Conservation (phyloP, 1,284 basidiomycete genomes). For the Violaceomyces palustris region DNA sequence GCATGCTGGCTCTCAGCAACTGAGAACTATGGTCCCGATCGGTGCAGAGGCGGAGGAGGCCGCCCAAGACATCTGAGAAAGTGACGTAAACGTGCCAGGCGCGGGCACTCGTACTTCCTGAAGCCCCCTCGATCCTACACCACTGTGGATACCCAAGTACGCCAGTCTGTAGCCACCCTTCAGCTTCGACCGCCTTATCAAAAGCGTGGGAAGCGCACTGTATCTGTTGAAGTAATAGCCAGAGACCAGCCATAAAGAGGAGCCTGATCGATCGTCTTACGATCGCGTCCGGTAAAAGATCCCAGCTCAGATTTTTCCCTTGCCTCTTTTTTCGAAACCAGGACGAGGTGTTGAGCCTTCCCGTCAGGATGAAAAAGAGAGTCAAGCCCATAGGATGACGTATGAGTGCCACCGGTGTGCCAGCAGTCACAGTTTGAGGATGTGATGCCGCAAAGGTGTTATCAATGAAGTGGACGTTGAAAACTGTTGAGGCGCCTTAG, state of each 20-base stretch:
- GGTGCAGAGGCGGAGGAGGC: constrained; percentile 53
- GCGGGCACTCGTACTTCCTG: constrained; percentile 23
- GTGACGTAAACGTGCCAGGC: constrained; percentile 18
- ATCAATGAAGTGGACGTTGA: constrained; percentile 54
- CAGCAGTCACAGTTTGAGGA: constrained; percentile 50
- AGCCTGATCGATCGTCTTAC: constrained; percentile 54
- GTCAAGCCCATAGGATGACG: constrained; percentile 16
- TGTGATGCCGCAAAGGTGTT: constrained; percentile 51
- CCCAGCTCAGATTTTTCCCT: constrained; percentile 48
- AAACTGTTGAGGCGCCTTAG: too few relatives aligned
- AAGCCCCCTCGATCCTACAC: constrained; percentile 53
- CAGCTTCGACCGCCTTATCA: constrained; percentile 46
- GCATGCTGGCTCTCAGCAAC: constrained; percentile 52
- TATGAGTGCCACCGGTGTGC: constrained; percentile 42
- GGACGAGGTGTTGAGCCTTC: constrained; percentile 53
- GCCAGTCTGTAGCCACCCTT: constrained; percentile 41
- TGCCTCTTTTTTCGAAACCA: constrained; percentile 48
- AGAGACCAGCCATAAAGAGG: constrained; percentile 52
- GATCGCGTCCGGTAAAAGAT: constrained; percentile 50
- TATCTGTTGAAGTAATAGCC: constrained; percentile 53
- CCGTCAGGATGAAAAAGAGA: constrained; percentile 52
- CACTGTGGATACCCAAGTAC: constrained; percentile 53
- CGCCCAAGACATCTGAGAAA: constrained; percentile 52
- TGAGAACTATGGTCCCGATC: constrained; percentile 54
- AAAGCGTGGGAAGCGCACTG: constrained; percentile 33